phyloP scores from a whole-genome alignment of 208 protist genomes.

The Leptomonas seymouri region DNA sequence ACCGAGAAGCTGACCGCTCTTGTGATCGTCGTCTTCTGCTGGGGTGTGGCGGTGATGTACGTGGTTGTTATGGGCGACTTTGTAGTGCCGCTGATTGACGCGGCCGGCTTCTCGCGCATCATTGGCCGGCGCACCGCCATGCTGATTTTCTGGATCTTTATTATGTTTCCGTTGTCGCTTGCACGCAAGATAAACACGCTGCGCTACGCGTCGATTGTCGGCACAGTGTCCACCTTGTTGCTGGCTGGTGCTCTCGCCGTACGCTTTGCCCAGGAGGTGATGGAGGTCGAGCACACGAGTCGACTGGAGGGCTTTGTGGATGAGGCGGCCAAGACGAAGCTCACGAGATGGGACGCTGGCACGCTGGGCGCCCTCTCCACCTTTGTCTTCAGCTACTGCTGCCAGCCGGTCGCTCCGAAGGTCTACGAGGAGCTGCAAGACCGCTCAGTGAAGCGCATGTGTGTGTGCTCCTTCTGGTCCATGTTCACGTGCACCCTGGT shows the following conservation, averaged over 20 bases:
- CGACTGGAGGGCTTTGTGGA: neutral
- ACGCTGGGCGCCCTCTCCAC: slow-evolving; percentile 54
- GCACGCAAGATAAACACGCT: slow-evolving; percentile 68
- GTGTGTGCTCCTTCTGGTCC: slow-evolving; percentile 50
- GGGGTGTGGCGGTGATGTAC: slow-evolving; percentile 84
- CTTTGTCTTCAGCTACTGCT: slow-evolving; percentile 84
- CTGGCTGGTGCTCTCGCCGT: slow-evolving; percentile 53
- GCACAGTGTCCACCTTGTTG: slow-evolving; percentile 57
- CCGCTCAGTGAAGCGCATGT: slow-evolving; percentile 52
- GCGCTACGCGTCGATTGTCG: slow-evolving; percentile 77
- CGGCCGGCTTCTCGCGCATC: slow-evolving; percentile 29
- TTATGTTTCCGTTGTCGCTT: slow-evolving; percentile 86
- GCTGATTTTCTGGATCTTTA: slow-evolving; percentile 73
- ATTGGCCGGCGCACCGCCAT: slow-evolving; percentile 50
- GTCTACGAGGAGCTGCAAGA: slow-evolving; percentile 79
- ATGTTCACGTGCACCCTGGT: slow-evolving; percentile 66
- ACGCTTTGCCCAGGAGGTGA: slow-evolving; percentile 23
- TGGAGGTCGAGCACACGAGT: neutral
- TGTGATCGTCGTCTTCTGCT: slow-evolving; percentile 83
- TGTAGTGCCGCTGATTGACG: slow-evolving; percentile 50
- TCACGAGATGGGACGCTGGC: slow-evolving; percentile 38
- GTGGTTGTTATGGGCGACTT: slow-evolving; percentile 87
- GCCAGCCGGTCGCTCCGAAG: slow-evolving; percentile 75
- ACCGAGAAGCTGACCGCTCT: slow-evolving; percentile 56
- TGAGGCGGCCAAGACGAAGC: slow-evolving; percentile 14